Percentiles rank a stretch among this genome's conserved stretches.
phyloP scores from a whole-genome alignment of 768 basidiomycete species.

The Collybia nuda region DNA sequence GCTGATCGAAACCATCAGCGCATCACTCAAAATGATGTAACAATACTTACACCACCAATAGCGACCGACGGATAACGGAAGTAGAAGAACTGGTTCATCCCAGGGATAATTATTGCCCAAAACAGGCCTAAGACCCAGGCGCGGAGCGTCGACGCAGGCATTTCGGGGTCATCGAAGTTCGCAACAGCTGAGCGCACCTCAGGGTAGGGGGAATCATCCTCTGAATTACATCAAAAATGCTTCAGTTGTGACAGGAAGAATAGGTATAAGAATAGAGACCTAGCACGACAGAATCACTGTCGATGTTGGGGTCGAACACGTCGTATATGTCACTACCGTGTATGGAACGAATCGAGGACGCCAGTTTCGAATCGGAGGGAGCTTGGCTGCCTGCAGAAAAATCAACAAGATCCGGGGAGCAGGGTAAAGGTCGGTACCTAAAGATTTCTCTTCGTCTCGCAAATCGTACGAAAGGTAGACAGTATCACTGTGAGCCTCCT shows the following conservation, averaged over 20 bases:
- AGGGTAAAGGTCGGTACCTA: constrained; percentile 19
- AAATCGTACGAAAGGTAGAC: constrained; percentile 21
- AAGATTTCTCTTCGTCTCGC: constrained; percentile 30
- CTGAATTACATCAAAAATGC: constrained; percentile 16
- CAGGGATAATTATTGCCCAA: constrained; percentile 62
- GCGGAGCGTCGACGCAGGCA: constrained; percentile 60
- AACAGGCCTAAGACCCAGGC: constrained; percentile 58
- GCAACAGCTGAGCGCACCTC: constrained; percentile 79
- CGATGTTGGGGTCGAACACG: constrained; percentile 37
- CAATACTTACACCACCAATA: constrained; percentile 46
- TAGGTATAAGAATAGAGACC: constrained; percentile 3
- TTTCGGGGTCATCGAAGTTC: constrained; percentile 67
- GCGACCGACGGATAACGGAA: constrained; percentile 68
- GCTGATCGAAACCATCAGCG: constrained; percentile 22
- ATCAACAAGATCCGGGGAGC: constrained; percentile 4
- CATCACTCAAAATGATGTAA: background rate
- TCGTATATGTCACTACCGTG: constrained; percentile 25
- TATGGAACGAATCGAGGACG: constrained; percentile 24
- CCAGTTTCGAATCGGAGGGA: constrained; percentile 17
- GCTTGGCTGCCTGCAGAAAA: constrained; percentile 17
- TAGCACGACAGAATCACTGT: constrained; percentile 22
- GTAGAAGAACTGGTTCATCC: constrained; percentile 79
- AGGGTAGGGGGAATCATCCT: constrained; percentile 82
- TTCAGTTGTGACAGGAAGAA: background rate
- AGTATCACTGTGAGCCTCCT: constrained; percentile 21